Percentiles rank a stretch among this genome's conserved stretches.
Evolutionary conservation across 352 stramenopile species (phyloP).

Genomic region (Achlya hypogyna): DNA sequence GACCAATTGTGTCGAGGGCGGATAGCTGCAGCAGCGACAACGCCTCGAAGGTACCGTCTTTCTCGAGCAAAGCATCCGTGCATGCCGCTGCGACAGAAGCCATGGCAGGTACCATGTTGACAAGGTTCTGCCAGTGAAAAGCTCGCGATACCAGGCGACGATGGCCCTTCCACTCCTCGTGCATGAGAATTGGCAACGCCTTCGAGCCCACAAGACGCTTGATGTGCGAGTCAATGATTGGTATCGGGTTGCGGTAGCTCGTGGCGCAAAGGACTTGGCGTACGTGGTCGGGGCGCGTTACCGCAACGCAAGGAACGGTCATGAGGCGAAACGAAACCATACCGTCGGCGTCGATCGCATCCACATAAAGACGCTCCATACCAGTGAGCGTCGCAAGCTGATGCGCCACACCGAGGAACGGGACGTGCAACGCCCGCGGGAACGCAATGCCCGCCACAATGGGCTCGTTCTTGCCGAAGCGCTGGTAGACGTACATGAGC

Average conservation of each 20-base stretch:
- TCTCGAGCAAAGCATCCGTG: background rate
- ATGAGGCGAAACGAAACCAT: background rate
- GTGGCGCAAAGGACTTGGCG: background rate
- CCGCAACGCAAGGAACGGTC: background rate
- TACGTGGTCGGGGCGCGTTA: background rate
- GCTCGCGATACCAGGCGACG: background rate
- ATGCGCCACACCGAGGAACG: background rate
- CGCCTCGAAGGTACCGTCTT: background rate
- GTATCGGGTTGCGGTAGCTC: background rate
- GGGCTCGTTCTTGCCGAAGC: background rate
- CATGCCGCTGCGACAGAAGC: background rate
- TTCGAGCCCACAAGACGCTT: background rate
- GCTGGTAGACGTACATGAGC: background rate
- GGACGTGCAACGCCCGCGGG: background rate
- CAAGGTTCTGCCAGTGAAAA: constrained; percentile 2
- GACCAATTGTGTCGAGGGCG: background rate
- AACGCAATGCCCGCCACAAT: background rate
- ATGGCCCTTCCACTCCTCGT: constrained; percentile 1
- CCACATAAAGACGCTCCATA: background rate
- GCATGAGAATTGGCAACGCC: background rate
- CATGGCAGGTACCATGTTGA: background rate
- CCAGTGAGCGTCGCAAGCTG: background rate
- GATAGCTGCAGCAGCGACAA: background rate
- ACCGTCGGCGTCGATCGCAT: constrained; percentile 2
- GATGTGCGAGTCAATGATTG: background rate